These are phyloP conservation scores for Clonostachys solani DNA, from an alignment of 2,329 filamentous ascomycete genomes.

Conservation along the genomic window DNA sequence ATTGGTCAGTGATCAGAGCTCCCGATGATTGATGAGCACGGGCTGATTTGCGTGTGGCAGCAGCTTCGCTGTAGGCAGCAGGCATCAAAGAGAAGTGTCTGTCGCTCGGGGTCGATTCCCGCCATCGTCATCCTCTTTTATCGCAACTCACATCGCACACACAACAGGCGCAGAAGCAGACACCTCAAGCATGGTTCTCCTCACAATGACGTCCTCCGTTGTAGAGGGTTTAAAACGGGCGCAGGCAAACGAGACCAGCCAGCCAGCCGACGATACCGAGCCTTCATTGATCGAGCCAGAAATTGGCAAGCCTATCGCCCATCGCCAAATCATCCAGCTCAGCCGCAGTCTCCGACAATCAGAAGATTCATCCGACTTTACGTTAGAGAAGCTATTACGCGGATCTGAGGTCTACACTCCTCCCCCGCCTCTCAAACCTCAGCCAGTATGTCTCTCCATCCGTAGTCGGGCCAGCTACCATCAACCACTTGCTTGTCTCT, in stretches of 20 bases:
- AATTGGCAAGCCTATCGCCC: constrained; percentile 66
- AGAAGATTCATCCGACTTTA: constrained; percentile 25
- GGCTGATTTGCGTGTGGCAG: background rate
- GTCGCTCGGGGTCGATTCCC: background rate
- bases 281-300: constrained; percentile 44
- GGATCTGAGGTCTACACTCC: constrained; percentile 70
- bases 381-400: constrained; percentile 66
- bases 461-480: background rate
- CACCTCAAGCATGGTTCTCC: constrained; percentile 59
- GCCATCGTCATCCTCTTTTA: too few relatives aligned
- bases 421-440: constrained; percentile 75
- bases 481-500: background rate
- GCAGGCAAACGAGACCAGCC: constrained; percentile 5
- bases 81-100: background rate
- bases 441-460: constrained; percentile 54
- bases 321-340: constrained; percentile 62
- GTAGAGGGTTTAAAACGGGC: constrained; percentile 53
- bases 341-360: constrained; percentile 45
- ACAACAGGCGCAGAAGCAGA: too few relatives aligned
- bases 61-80: background rate
- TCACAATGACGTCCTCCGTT: constrained; percentile 70
- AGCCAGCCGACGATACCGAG: constrained; percentile 22
- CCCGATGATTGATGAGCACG: background rate
- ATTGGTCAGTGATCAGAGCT: too few relatives aligned
- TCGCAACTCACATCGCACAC: too few relatives aligned